These are phyloP conservation scores for Kalaharituber pfeilii DNA, from an alignment of 2,329 filamentous ascomycete genomes.

Conservation along the genomic window DNA sequence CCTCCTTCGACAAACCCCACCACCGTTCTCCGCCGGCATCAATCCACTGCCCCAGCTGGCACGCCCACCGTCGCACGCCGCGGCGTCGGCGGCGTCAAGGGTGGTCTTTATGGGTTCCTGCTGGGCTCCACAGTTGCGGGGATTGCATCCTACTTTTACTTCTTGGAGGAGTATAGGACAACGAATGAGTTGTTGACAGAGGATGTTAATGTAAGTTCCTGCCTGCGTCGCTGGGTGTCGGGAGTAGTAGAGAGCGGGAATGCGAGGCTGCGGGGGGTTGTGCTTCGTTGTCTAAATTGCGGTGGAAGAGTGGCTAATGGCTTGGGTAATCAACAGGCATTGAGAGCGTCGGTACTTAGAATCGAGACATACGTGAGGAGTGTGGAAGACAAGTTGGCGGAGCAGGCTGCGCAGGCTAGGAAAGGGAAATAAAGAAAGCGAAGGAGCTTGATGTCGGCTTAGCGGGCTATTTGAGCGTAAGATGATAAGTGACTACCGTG, in stretches of 20 bases:
- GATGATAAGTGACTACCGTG: too few species aligned
- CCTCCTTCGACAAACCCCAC: too few species aligned
- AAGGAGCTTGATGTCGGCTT: too few species aligned
- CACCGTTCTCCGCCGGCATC: too few species aligned
- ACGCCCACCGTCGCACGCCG: too few species aligned
- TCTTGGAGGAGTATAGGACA: slow-evolving; percentile 81
- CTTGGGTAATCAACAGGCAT: slow-evolving; percentile 39
- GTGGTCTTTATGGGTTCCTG: slow-evolving; percentile 75
- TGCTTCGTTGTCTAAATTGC: too few species aligned
- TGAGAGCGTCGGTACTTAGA: slow-evolving; percentile 73
- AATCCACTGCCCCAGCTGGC: too few species aligned
- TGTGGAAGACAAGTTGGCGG: slow-evolving; percentile 63
- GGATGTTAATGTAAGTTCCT: slow-evolving; percentile 75
- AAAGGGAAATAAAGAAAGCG: too few species aligned
- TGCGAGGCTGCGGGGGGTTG: neutral
- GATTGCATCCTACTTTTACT: slow-evolving; percentile 73
- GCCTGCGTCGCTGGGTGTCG: slow-evolving; percentile 21
- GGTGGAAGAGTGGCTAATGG: neutral
- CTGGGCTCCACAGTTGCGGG: slow-evolving; percentile 66
- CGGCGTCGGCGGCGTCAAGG: too few species aligned
- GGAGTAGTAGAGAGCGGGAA: neutral
- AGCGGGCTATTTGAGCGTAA: too few species aligned
- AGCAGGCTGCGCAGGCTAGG: too few species aligned
- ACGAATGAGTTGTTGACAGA: slow-evolving; percentile 86
- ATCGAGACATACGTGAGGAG: slow-evolving; percentile 68